Evolutionary conservation across 345 rosid genomes (phyloP).

Genomic region (Isatis tinctoria): DNA sequence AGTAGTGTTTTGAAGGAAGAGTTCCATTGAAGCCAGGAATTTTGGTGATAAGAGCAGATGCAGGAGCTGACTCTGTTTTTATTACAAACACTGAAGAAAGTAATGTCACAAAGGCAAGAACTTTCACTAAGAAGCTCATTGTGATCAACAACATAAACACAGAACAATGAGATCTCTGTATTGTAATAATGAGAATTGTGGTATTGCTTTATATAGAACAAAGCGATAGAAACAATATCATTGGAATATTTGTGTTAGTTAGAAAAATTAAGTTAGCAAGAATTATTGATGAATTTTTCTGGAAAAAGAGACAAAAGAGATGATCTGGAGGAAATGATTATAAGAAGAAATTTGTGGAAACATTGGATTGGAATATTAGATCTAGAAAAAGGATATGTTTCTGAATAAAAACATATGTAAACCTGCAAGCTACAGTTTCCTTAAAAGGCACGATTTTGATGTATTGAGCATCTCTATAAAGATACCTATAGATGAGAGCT

Average conservation of each 20-base stretch:
- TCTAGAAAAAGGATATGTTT: not conserved
- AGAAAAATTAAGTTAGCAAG: not conserved
- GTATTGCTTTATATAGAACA: constrained; percentile 7
- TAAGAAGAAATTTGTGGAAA: not conserved
- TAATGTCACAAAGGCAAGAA: constrained; percentile 5
- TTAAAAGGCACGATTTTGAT: constrained; percentile 27
- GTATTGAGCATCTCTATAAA: constrained; percentile 21
- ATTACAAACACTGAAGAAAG: constrained; percentile 8
- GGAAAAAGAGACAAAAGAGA: constrained; percentile 13
- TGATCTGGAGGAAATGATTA: not conserved
- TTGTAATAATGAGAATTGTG: not conserved
- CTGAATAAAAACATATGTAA: not conserved
- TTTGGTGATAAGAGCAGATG: constrained; percentile 49
- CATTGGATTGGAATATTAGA: not conserved
- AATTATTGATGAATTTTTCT: constrained; percentile 7
- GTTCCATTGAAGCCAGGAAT: constrained; percentile 65
- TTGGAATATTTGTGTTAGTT: not conserved
- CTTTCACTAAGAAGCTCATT: constrained; percentile 6
- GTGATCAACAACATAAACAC: not conserved
- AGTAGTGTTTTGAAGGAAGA: constrained; percentile 81
- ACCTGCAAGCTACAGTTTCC: constrained; percentile 25
- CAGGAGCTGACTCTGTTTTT: constrained; percentile 50
- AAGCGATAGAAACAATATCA: not conserved
- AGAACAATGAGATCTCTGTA: not conserved
- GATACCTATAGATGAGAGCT: not conserved